Conservation (phyloP, 306 rosid genomes). For the Rosa chinensis region DNA sequence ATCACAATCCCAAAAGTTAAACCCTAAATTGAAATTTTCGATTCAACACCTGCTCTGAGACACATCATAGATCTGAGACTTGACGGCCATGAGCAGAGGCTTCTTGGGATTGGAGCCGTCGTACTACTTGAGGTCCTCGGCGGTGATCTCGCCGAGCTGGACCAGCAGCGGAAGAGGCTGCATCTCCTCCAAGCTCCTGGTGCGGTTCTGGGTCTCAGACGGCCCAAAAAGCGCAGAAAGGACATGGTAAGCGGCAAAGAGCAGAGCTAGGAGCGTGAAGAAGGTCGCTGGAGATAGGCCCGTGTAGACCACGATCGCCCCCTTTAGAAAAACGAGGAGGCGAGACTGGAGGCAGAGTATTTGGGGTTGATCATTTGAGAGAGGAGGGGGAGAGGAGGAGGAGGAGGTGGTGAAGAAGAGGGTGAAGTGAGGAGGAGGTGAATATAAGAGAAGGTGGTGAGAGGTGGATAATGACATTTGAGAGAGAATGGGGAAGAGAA, state of each 20-base stretch:
- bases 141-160: slow-evolving; percentile 83
- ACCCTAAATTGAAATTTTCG: neutral
- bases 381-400: no score
- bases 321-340: slow-evolving; percentile 39
- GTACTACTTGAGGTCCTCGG: slow-evolving; percentile 63
- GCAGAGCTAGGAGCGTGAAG: slow-evolving; percentile 65
- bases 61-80: slow-evolving; percentile 98
- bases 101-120: slow-evolving; percentile 71
- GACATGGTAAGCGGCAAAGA: slow-evolving; percentile 58
- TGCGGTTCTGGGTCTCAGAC: slow-evolving; percentile 22
- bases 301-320: slow-evolving; percentile 69
- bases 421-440: no score
- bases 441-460: no score
- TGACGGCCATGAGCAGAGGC: slow-evolving; percentile 87
- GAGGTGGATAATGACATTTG: no score
- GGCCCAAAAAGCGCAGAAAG: slow-evolving; percentile 63
- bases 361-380: no score
- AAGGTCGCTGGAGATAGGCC: slow-evolving; percentile 86
- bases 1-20: slow-evolving; percentile 18
- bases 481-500: no score
- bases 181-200: slow-evolving; percentile 42
- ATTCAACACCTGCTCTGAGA: slow-evolving; percentile 74
- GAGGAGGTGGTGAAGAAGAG: no score
- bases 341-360: no score
- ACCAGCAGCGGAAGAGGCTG: slow-evolving; percentile 80